Base-by-base conservation (phyloP, 2,329 filamentous ascomycete genomes). In the Fusarium sororula region DNA sequence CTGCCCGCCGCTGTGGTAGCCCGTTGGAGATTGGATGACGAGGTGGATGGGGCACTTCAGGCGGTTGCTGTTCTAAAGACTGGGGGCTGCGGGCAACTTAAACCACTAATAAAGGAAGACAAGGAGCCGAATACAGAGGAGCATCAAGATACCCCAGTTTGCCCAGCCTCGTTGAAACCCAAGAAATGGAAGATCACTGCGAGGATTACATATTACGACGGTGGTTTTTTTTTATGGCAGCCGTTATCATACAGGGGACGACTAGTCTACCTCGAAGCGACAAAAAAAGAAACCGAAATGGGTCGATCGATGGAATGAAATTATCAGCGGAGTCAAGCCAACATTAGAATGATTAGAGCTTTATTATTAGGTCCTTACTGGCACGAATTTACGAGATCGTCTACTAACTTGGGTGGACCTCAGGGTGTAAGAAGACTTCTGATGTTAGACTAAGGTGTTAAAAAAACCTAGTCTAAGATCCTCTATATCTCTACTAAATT, bases 21-120 rank as follows among this genome's bases (percentile, higher is more conserved):
- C 59, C 39, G 63, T 72, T 72, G 72, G 72, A 74, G 72, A 75
- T 74, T 74, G 72, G 72, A 74, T 75, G 72, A 75, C 59, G 68
- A 66, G 44, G 56, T 62, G 68, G 67, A 68, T 63, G 71, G 70
- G 59, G 67, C 51, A 54, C 47, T 67, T 66, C 37, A 42, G 66
- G 44, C 59, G 45, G 22, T 51, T 50, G 35, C 30, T 50, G 47
- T 55, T 55, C 51, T 55, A 18, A 28, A 41, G 35, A 55, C 24
- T 30, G 59, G 66, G 63, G 41, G 44, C 39, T 32, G 28, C 32
- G 41, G 32, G 28, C 20, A 51, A n/a, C 26, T 30, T 47, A 10
- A 48, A 47, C 51, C 42, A 62, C 53, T 69, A 69, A 64, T 37
- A 41, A 54, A 42, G 51, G 20, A 39, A 50, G 66, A 60, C 66